A percentile compares a stretch with the other conserved stretches of the same genome.
These are phyloP conservation scores for Moniliella sp. DNA, from an alignment of 1,284 basidiomycete species.

Conservation along the genomic window DNA sequence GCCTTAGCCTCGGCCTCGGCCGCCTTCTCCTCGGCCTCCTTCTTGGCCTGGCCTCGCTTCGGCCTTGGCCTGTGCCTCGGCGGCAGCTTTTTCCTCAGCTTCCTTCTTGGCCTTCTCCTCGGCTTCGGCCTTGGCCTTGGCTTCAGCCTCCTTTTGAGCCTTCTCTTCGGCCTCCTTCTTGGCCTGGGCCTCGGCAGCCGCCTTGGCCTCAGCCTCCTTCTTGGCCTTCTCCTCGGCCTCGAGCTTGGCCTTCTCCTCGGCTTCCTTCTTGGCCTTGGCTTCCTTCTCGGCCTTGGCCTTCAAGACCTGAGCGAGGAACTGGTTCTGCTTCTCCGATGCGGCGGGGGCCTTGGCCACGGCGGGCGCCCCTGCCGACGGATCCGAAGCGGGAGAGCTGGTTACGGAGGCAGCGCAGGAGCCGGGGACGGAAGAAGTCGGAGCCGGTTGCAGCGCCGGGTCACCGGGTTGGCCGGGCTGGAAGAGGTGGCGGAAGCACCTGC, in stretches of 20 bases:
- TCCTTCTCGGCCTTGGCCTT: slow-evolving; percentile 1
- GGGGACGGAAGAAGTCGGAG: slow-evolving; percentile 1
- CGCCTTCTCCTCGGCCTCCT: slow-evolving; percentile 3
- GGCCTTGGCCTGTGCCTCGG: slow-evolving; percentile 7
- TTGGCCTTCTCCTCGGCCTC: slow-evolving; percentile 5
- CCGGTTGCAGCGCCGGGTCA: slow-evolving; percentile 6
- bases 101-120: slow-evolving; percentile 3
- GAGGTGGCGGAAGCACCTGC: no score
- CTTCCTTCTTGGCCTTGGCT: slow-evolving; percentile 1
- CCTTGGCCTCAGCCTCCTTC: slow-evolving; percentile 4
- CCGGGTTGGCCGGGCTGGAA: no score
- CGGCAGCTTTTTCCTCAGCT: slow-evolving; percentile 5
- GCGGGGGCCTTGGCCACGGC: slow-evolving; percentile 6
- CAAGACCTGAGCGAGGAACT: slow-evolving; percentile 1
- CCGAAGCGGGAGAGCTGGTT: slow-evolving; percentile 1
- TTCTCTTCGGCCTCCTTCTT: slow-evolving; percentile 3
- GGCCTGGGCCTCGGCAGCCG: slow-evolving; percentile 3
- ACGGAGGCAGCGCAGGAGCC: background rate
- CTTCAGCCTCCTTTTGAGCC: slow-evolving; percentile 4
- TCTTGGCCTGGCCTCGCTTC: slow-evolving; percentile 2
- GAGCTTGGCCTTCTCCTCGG: slow-evolving; percentile 5
- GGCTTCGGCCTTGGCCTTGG: slow-evolving; percentile 3
- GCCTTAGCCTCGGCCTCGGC: slow-evolving; percentile 5
- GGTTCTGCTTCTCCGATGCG: background rate
- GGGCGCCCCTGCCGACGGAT: slow-evolving; percentile 3